These are phyloP conservation scores for Allomyces javanicus DNA, from an alignment of 192 early-diverging fungal genomes.

Conservation along the genomic window DNA sequence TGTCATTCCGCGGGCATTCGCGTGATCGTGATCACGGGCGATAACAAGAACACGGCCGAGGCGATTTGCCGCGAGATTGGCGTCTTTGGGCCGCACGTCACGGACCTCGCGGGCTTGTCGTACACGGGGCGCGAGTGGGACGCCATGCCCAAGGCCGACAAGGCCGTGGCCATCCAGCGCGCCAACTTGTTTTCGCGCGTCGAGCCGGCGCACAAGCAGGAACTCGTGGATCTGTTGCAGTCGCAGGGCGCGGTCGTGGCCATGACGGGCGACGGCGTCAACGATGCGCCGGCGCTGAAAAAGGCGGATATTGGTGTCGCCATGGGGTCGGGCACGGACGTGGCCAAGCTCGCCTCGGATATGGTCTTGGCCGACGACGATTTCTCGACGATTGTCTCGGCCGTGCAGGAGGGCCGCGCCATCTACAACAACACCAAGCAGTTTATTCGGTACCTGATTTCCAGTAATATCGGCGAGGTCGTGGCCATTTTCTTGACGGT, in stretches of 20 bases:
- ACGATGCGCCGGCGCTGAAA: slow-evolving; percentile 93
- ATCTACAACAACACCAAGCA: slow-evolving; percentile 99
- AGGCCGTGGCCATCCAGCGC: slow-evolving; percentile 42
- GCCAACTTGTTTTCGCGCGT: slow-evolving; percentile 84
- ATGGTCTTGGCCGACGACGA: slow-evolving; percentile 98
- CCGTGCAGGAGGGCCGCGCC: slow-evolving; percentile 89
- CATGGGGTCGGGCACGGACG: slow-evolving; percentile 96
- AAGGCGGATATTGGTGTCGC: slow-evolving; percentile 98
- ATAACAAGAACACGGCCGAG: slow-evolving; percentile 93
- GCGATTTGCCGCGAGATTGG: slow-evolving; percentile 89
- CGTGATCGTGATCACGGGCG: slow-evolving; percentile 96
- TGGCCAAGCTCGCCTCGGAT: slow-evolving; percentile 92
- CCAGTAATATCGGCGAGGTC: slow-evolving; percentile 96
- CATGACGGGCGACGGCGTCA: slow-evolving; percentile 98
- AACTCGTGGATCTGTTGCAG: slow-evolving; percentile 83
- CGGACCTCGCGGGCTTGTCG: slow-evolving; percentile 31
- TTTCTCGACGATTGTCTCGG: slow-evolving; percentile 93
- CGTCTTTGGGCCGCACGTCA: slow-evolving; percentile 45
- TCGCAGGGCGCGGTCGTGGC: slow-evolving; percentile 62
- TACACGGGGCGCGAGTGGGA: slow-evolving; percentile 96
- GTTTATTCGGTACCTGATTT: slow-evolving; percentile 96
- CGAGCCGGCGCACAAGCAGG: slow-evolving; percentile 86
- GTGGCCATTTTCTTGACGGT: slow-evolving; percentile 95
- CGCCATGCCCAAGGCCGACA: slow-evolving; percentile 49
- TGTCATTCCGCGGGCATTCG: slow-evolving; percentile 90